A percentile compares a stretch with the other conserved stretches of the same genome.
These are phyloP conservation scores for Urochloa ruziziensis DNA, from an alignment of 176 grass and related monocot genomes.

Conservation along the genomic window DNA sequence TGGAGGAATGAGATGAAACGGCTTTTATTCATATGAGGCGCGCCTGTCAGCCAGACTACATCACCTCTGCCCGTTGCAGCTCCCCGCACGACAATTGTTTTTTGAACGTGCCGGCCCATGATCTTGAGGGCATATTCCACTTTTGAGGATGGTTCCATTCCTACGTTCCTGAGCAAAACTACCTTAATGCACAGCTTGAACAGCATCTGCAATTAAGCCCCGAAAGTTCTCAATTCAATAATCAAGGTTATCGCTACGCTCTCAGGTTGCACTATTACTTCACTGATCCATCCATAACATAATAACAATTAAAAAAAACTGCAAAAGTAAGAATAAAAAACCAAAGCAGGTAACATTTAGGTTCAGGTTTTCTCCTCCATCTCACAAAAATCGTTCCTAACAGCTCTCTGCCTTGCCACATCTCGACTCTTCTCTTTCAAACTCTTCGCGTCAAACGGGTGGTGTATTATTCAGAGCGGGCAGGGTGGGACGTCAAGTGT, in stretches of 20 bases:
- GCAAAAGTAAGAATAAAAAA: background rate
- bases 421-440: background rate
- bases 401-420: conserved; percentile 56
- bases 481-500: conserved; percentile 66
- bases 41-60: too few species aligned
- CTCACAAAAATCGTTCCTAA: conserved; percentile 41
- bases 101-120: too few species aligned
- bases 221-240: too few species aligned
- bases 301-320: background rate
- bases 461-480: conserved; percentile 43
- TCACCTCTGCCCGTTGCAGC: too few species aligned
- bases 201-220: too few species aligned
- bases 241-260: background rate
- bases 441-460: background rate
- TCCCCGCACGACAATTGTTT: too few species aligned
- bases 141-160: too few species aligned
- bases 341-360: background rate
- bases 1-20: too few species aligned
- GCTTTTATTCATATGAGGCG: too few species aligned
- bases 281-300: background rate
- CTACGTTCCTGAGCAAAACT: too few species aligned
- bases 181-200: too few species aligned
- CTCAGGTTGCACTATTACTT: background rate
- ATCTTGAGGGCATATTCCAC: too few species aligned
- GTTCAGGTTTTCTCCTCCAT: conserved; percentile 51